A percentile compares a stretch with the other conserved stretches of the same genome.
phyloP scores from a whole-genome alignment of 73 alveolate species.

The Tetrahymena thermophila region DNA sequence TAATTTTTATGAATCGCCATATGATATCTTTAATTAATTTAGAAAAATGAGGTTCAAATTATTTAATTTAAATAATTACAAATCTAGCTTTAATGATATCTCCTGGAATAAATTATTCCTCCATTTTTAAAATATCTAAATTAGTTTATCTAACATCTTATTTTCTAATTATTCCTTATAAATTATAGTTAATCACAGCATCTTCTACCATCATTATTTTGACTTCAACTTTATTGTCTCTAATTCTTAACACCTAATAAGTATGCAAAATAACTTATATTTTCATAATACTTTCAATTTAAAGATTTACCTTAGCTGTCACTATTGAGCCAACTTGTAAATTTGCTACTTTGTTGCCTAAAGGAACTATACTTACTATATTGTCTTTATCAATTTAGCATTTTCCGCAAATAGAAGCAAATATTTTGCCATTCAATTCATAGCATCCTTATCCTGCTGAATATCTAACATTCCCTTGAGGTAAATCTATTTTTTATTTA shows the following conservation, averaged over 20 bases:
- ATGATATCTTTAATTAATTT: constrained; percentile 1
- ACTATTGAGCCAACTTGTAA: not conserved
- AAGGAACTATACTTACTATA: constrained; percentile 1
- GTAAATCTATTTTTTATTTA: not conserved
- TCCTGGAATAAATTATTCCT: constrained; percentile 57
- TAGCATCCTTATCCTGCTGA: constrained; percentile 13
- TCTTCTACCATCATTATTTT: constrained; percentile 20
- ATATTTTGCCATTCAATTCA: constrained; percentile 22
- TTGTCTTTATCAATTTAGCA: constrained; percentile 3
- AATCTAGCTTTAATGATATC: constrained; percentile 57
- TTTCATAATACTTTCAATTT: not conserved
- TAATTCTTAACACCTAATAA: not conserved
- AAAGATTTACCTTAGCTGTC: not conserved
- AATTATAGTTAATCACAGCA: not conserved
- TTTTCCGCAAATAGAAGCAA: constrained; percentile 24
- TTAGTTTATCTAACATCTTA: constrained; percentile 48
- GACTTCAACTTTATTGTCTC: constrained; percentile 31
- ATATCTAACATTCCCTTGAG: not conserved
- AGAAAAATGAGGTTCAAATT: not conserved
- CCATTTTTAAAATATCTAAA: constrained; percentile 44
- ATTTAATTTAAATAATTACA: not conserved
- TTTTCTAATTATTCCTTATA: constrained; percentile 50
- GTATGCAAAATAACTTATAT: not conserved
- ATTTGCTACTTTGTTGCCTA: constrained; percentile 2
- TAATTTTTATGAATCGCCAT: constrained; percentile 40